These are phyloP conservation scores for Blastocrithidia nonstop DNA, from an alignment of 208 protist species.

Conservation along the genomic window DNA sequence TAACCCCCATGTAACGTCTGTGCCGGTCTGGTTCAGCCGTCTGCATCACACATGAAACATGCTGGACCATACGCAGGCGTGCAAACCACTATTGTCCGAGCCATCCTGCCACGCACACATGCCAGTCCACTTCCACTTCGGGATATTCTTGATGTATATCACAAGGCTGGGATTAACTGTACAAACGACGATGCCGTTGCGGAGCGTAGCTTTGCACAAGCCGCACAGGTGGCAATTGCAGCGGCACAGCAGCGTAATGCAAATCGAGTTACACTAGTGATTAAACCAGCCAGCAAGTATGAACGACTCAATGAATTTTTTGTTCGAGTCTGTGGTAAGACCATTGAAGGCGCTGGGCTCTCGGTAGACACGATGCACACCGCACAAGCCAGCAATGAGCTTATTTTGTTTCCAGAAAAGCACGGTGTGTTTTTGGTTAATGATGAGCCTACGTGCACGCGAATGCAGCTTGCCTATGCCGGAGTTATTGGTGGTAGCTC, in stretches of 20 bases:
- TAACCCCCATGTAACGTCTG: conserved; percentile 36
- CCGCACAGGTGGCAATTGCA: conserved; percentile 40
- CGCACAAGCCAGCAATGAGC: conserved; percentile 34
- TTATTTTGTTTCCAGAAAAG: conserved; percentile 59
- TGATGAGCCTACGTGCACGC: conserved; percentile 48
- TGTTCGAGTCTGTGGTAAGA: conserved; percentile 18
- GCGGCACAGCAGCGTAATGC: conserved; percentile 41
- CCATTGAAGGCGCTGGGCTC: conserved; percentile 42
- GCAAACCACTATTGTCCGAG: conserved; percentile 45
- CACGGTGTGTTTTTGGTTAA: conserved; percentile 48
- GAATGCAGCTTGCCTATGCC: conserved; percentile 54
- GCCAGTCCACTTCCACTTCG: conserved; percentile 44
- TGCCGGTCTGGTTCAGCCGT: conserved; percentile 29
- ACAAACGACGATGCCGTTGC: conserved; percentile 28
- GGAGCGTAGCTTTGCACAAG: conserved; percentile 28
- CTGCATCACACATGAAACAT: conserved; percentile 7
- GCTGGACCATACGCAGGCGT: conserved; percentile 34
- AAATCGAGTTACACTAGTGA: conserved; percentile 47
- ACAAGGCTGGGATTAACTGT: conserved; percentile 40
- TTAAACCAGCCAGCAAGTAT: conserved; percentile 65
- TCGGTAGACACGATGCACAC: conserved; percentile 33
- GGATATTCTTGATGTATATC: conserved; percentile 60
- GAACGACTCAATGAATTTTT: conserved; percentile 54
- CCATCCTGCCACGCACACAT: conserved; percentile 39
- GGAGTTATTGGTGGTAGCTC: conserved; percentile 52